phyloP scores from a whole-genome alignment of 345 rosid genomes.

The Euphorbia tirucalli region DNA sequence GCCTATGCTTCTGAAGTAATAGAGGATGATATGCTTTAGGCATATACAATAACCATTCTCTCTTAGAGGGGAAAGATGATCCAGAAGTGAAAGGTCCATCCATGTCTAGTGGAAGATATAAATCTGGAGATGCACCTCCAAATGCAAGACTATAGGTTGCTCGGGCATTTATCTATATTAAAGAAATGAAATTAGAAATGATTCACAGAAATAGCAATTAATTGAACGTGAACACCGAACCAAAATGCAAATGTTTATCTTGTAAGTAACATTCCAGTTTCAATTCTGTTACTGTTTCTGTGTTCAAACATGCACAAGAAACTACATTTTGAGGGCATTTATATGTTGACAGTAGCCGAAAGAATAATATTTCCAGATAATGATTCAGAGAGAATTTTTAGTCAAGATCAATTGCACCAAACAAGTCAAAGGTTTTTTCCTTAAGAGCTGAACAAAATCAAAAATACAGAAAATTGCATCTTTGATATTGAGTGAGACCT shows the following conservation, averaged over 20 bases:
- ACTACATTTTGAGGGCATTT: neutral
- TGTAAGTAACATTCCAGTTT: neutral
- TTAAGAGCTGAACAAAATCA: slow-evolving; percentile 1
- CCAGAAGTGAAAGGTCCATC: slow-evolving; percentile 29
- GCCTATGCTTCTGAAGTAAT: slow-evolving; percentile 73
- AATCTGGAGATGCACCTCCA: slow-evolving; percentile 68
- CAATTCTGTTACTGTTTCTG: neutral
- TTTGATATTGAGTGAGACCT: neutral
- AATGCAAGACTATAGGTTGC: slow-evolving; percentile 74
- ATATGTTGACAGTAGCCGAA: neutral
- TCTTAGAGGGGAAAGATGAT: slow-evolving; percentile 31
- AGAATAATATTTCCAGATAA: neutral
- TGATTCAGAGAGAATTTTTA: neutral
- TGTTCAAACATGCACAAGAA: neutral
- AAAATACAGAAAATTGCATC: neutral
- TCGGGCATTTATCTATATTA: slow-evolving; percentile 77
- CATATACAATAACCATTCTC: slow-evolving; percentile 72
- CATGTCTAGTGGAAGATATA: slow-evolving; percentile 54
- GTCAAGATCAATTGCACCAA: neutral
- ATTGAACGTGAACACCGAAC: neutral
- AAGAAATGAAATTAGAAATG: slow-evolving; percentile 12
- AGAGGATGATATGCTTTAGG: slow-evolving; percentile 87
- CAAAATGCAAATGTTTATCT: neutral
- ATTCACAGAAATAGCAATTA: slow-evolving; percentile 3
- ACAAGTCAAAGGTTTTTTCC: neutral